A percentile compares a stretch with the other conserved stretches of the same genome.
Conservation (phyloP, 257 asterid genomes). For the Petunia secreta region DNA sequence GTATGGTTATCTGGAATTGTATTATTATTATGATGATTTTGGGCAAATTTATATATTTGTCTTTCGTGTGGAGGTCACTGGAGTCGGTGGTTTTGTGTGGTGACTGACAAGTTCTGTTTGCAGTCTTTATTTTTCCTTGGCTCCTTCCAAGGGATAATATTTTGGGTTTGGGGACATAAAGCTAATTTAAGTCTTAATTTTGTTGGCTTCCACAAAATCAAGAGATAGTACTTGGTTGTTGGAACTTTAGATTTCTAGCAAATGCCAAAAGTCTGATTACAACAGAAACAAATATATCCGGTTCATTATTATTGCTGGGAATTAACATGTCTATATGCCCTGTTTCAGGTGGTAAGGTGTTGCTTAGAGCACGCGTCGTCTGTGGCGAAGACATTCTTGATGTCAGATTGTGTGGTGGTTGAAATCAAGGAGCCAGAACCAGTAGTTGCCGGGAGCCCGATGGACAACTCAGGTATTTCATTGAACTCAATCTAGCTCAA, state of each 20-base stretch:
- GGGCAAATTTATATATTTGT: neutral
- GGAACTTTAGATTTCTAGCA: neutral
- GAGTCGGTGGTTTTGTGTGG: neutral
- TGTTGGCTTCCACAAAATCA: neutral
- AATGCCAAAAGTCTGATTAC: too few relatives aligned
- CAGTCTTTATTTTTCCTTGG: neutral
- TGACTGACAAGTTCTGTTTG: neutral
- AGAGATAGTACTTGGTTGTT: neutral
- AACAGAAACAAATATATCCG: too few relatives aligned
- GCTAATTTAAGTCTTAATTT: neutral
- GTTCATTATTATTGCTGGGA: neutral
- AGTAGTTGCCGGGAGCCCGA: conserved; percentile 68
- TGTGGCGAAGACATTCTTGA: conserved; percentile 93
- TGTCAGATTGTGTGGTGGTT: conserved; percentile 95
- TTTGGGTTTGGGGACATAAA: neutral
- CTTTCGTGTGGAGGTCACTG: neutral
- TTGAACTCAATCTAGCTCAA: neutral
- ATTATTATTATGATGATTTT: neutral
- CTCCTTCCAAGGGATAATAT: neutral
- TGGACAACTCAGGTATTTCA: conserved; percentile 89
- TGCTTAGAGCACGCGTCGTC: conserved; percentile 97
- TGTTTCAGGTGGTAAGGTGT: conserved; percentile 85
- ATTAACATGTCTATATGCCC: neutral
- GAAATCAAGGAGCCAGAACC: conserved; percentile 96
- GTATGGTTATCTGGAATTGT: conserved; percentile 37